Conservation (phyloP, 768 basidiomycete genomes). For the Boletus sensibilis region DNA sequence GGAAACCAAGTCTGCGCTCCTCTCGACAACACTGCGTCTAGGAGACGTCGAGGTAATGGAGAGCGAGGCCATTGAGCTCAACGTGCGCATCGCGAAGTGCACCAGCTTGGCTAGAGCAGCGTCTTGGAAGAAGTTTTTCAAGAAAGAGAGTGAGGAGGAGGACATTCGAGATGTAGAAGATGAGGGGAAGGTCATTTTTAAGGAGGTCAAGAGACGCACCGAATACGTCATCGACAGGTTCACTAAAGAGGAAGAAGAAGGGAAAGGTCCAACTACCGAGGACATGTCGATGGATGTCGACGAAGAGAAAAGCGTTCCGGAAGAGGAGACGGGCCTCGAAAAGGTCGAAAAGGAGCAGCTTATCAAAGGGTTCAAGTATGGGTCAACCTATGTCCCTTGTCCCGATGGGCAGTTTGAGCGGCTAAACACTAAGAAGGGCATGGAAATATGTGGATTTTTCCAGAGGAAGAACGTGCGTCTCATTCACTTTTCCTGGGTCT, state of each 20-base stretch:
- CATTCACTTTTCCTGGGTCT: neutral
- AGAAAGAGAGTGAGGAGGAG: constrained; percentile 28
- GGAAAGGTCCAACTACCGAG: constrained; percentile 18
- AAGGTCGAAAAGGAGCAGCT: constrained; percentile 79
- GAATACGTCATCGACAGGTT: constrained; percentile 59
- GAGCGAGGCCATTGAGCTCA: constrained; percentile 74
- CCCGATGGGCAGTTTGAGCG: constrained; percentile 81
- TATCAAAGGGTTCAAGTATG: constrained; percentile 84
- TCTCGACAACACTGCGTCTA: constrained; percentile 66
- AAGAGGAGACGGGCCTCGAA: constrained; percentile 41
- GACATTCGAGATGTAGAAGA: constrained; percentile 29
- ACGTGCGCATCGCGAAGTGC: constrained; percentile 76
- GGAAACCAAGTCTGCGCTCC: constrained; percentile 61
- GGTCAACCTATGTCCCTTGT: constrained; percentile 82
- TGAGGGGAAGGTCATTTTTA: constrained; percentile 36
- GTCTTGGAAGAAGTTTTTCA: constrained; percentile 62
- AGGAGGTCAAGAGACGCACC: constrained; percentile 42
- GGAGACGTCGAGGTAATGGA: constrained; percentile 68
- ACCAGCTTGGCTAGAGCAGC: constrained; percentile 70
- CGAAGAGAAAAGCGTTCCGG: constrained; percentile 35
- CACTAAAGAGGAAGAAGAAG: constrained; percentile 34
- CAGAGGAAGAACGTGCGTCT: constrained; percentile 55
- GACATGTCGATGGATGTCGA: constrained; percentile 24
- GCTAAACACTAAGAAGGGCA: constrained; percentile 75
- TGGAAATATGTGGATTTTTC: constrained; percentile 89